A percentile compares a stretch with the other conserved stretches of the same genome.
These are phyloP conservation scores for Stagonosporopsis rhizophila DNA, from an alignment of 2,329 filamentous ascomycete genomes.

Conservation along the genomic window DNA sequence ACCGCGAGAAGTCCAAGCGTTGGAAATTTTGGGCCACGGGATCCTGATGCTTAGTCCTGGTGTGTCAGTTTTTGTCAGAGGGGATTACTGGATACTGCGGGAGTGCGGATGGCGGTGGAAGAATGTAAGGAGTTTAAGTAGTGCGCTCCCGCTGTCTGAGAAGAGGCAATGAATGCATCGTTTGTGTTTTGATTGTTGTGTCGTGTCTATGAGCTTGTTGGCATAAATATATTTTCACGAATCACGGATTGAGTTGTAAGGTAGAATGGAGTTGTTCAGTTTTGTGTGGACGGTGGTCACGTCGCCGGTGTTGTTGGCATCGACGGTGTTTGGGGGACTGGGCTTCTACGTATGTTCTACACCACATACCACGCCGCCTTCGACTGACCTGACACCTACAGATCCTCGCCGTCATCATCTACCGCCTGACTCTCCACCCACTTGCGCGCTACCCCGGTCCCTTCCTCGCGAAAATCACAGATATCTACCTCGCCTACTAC, in stretches of 20 bases:
- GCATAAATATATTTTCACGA: background rate
- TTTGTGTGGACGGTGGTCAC: constrained; percentile 24
- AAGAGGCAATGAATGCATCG: background rate
- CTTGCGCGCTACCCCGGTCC: constrained; percentile 54
- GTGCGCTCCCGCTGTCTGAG: background rate
- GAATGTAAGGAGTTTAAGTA: background rate
- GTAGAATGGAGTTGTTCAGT: constrained; percentile 32
- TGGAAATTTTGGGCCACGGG: constrained; percentile 3
- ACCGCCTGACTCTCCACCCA: constrained; percentile 53
- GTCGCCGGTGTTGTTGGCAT: constrained; percentile 38
- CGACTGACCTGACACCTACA: constrained; percentile 22
- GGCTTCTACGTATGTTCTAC: constrained; percentile 33
- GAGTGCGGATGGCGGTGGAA: background rate
- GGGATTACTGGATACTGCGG: constrained; percentile 3
- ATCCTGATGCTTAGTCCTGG: background rate
- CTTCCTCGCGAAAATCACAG: constrained; percentile 47
- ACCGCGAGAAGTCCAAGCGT: background rate
- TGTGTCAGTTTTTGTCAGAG: background rate
- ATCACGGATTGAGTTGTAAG: background rate
- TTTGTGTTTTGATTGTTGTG: background rate
- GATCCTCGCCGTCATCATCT: constrained; percentile 41
- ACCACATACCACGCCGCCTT: background rate
- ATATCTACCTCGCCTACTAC: constrained; percentile 63
- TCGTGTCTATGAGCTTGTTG: background rate
- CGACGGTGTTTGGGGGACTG: constrained; percentile 32